A percentile compares a stretch with the other conserved stretches of the same genome.
These are phyloP conservation scores for Podospora anserina DNA, from an alignment of 495 filamentous ascomycete genomes.

Conservation along the genomic window DNA sequence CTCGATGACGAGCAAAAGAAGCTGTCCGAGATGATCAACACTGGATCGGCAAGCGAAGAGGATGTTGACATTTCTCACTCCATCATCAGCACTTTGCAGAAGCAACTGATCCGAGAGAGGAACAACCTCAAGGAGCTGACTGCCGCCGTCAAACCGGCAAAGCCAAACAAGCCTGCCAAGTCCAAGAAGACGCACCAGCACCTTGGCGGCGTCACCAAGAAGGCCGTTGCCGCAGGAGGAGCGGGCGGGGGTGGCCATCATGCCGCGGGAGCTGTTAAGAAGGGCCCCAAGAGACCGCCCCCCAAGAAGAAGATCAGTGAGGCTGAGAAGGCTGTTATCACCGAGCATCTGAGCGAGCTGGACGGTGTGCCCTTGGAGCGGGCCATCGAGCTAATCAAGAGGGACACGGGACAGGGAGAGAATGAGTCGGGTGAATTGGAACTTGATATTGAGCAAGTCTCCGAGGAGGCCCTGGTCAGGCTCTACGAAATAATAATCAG, in stretches of 20 bases:
- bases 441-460: constrained; percentile 83
- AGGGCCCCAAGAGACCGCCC: constrained; percentile 42
- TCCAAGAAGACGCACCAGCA: constrained; percentile 10
- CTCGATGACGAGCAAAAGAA: constrained; percentile 58
- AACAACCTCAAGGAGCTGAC: constrained; percentile 39
- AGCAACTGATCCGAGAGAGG: constrained; percentile 49
- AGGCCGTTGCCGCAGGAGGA: constrained; percentile 19
- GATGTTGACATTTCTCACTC: constrained; percentile 55
- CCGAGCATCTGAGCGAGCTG: constrained; percentile 70
- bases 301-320: constrained; percentile 61
- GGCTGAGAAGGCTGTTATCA: constrained; percentile 82
- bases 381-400: constrained; percentile 87
- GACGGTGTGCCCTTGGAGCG: constrained; percentile 68
- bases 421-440: constrained; percentile 83
- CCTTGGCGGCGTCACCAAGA: constrained; percentile 28
- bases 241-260: constrained; percentile 14
- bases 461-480: constrained; percentile 67
- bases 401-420: constrained; percentile 75
- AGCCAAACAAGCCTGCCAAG: constrained; percentile 43
- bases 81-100: constrained; percentile 47
- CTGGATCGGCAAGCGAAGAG: constrained; percentile 63
- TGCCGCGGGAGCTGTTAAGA: constrained; percentile 41
- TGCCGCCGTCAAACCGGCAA: constrained; percentile 38
- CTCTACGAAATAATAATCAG: constrained; percentile 75
- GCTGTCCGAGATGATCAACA: constrained; percentile 62